These are phyloP conservation scores for Drechslera avenae DNA, from an alignment of 2,329 filamentous ascomycete species.

Conservation along the genomic window DNA sequence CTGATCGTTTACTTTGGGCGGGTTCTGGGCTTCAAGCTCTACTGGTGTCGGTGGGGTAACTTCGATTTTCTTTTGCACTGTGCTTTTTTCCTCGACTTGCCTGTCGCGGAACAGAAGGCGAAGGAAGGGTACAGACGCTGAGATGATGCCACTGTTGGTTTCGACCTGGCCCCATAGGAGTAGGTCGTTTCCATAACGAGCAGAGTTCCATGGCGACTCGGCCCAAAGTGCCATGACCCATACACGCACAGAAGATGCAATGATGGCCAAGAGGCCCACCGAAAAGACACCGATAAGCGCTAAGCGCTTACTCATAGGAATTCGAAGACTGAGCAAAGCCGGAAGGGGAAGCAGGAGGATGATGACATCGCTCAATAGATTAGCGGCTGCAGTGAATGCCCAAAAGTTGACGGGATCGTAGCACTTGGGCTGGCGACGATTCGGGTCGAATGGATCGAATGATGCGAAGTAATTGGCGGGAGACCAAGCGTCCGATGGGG, in stretches of 20 bases:
- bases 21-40: slow-evolving; percentile 8
- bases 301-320: slow-evolving; percentile 56
- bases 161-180: slow-evolving; percentile 56
- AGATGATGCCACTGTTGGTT: slow-evolving; percentile 54
- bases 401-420: slow-evolving; percentile 41
- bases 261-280: slow-evolving; percentile 44
- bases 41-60: slow-evolving; percentile 20
- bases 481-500: slow-evolving; percentile 36
- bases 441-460: slow-evolving; percentile 24
- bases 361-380: slow-evolving; percentile 50
- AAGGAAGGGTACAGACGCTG: slow-evolving; percentile 53
- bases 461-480: slow-evolving; percentile 38
- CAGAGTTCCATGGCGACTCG: slow-evolving; percentile 43
- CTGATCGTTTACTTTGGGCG: slow-evolving; percentile 26
- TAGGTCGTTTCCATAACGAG: slow-evolving; percentile 44
- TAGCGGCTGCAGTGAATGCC: slow-evolving; percentile 48
- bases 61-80: slow-evolving; percentile 10
- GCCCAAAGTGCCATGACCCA: slow-evolving; percentile 46
- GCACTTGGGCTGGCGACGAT: slow-evolving; percentile 25
- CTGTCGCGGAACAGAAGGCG: slow-evolving; percentile 47
- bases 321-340: slow-evolving; percentile 53
- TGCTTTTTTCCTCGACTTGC: slow-evolving; percentile 20
- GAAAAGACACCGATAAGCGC: slow-evolving; percentile 53
- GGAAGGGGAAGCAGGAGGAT: slow-evolving; percentile 55
- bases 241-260: slow-evolving; percentile 45